A percentile compares a stretch with the other conserved stretches of the same genome.
These are phyloP conservation scores for Trametes polyzona DNA, from an alignment of 1,284 basidiomycete genomes.

Conservation along the genomic window DNA sequence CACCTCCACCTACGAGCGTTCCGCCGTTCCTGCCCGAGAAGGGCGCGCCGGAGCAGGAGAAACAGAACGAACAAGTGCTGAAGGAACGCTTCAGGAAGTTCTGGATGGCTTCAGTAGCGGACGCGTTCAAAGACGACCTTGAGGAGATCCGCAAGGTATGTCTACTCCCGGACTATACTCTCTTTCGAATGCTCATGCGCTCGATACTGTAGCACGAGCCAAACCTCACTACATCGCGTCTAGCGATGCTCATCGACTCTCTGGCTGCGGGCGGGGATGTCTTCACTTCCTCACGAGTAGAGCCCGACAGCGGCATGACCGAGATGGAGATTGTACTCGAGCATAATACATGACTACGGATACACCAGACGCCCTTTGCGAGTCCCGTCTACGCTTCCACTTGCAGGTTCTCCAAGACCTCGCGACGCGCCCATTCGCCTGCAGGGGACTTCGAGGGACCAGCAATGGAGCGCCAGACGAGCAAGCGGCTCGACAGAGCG, in stretches of 20 bases:
- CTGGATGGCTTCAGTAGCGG: conserved; percentile 80
- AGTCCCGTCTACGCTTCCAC: background rate
- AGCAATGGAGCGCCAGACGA: conserved; percentile 56
- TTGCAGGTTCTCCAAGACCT: conserved; percentile 26
- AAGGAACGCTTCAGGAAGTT: conserved; percentile 73
- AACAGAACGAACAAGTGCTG: conserved; percentile 52
- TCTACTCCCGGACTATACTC: background rate
- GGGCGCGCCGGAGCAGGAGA: conserved; percentile 34
- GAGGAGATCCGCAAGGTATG: conserved; percentile 76
- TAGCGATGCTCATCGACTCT: conserved; percentile 76
- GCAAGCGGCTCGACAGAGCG: conserved; percentile 51
- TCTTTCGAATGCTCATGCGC: background rate
- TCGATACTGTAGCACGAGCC: conserved; percentile 59
- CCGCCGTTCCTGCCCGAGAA: conserved; percentile 53
- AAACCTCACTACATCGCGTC: conserved; percentile 63
- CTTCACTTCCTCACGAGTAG: conserved; percentile 50
- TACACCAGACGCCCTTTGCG: background rate
- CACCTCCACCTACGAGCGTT: conserved; percentile 52
- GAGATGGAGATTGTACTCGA: conserved; percentile 56
- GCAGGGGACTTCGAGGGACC: conserved; percentile 39
- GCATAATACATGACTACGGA: conserved; percentile 21
- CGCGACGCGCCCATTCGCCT: conserved; percentile 33
- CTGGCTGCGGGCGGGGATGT: conserved; percentile 76
- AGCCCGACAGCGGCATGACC: conserved; percentile 37
- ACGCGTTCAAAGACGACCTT: conserved; percentile 78